Percentiles rank a stretch among this genome's conserved stretches.
These are phyloP conservation scores for Camellia sinensis DNA, from an alignment of 148 eudicot genomes.

Conservation along the genomic window DNA sequence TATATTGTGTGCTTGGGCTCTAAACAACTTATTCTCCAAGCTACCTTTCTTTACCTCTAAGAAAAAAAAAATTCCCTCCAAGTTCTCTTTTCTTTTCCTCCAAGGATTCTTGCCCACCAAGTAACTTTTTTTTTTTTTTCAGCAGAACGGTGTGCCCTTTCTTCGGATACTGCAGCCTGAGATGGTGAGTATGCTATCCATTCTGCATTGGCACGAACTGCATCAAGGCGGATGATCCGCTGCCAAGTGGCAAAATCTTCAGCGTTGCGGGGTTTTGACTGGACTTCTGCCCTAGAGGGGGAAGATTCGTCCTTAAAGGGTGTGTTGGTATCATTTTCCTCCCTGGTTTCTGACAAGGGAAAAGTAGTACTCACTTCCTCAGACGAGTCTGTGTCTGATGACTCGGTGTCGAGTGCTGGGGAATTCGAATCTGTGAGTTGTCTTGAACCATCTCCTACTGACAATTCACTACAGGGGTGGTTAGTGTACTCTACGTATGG, in stretches of 20 bases:
- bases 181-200: conserved; percentile 64
- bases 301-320: conserved; percentile 33
- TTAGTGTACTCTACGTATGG: conserved; percentile 47
- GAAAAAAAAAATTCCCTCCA: no score
- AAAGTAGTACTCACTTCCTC: conserved; percentile 58
- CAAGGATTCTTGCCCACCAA: no score
- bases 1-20: no score
- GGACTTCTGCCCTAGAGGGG: conserved; percentile 37
- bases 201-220: conserved; percentile 85
- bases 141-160: conserved; percentile 63
- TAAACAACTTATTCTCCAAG: no score
- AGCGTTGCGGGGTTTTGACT: conserved; percentile 33
- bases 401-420: conserved; percentile 50
- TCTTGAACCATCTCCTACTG: conserved; percentile 43
- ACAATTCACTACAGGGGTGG: conserved; percentile 28
- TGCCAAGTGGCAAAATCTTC: conserved; percentile 94
- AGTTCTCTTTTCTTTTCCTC: no score
- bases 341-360: conserved; percentile 33
- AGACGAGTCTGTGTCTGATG: conserved; percentile 75
- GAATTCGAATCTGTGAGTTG: conserved; percentile 38
- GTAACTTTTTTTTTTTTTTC: conserved; percentile 8
- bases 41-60: no score
- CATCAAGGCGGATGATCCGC: conserved; percentile 91
- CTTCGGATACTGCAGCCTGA: conserved; percentile 64
- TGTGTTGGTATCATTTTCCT: conserved; percentile 35